Conservation (phyloP, 495 filamentous ascomycete genomes). For the Lasiosphaeris hirsuta region DNA sequence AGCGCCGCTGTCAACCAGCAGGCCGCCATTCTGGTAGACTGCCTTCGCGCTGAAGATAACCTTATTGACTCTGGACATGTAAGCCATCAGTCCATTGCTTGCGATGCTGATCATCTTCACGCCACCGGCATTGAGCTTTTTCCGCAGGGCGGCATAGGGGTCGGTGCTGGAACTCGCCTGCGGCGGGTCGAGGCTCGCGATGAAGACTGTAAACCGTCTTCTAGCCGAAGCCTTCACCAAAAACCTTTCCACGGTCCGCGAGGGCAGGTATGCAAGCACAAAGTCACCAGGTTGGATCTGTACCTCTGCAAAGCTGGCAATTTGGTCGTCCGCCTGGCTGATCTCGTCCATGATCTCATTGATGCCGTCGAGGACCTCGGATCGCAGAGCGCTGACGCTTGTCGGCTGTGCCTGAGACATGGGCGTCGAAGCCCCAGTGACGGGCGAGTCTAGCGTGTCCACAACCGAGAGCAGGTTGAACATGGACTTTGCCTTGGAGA, state of each 20-base stretch:
- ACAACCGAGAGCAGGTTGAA: conserved; percentile 67
- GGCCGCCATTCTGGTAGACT: conserved; percentile 79
- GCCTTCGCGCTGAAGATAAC: conserved; percentile 83
- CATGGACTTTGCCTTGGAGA: conserved; percentile 68
- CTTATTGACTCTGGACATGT: conserved; percentile 93
- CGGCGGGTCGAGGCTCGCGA: conserved; percentile 51
- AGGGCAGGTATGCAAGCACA: conserved; percentile 78
- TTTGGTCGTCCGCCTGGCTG: conserved; percentile 81
- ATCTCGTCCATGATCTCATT: conserved; percentile 90
- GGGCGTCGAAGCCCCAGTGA: conserved; percentile 47
- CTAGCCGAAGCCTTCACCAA: conserved; percentile 78
- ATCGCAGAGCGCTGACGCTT: conserved; percentile 61
- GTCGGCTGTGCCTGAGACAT: conserved; percentile 31
- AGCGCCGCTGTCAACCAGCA: conserved; percentile 76
- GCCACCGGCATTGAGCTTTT: conserved; percentile 69
- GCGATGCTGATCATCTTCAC: conserved; percentile 79
- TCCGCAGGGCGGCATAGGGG: conserved; percentile 57
- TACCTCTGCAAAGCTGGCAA: conserved; percentile 77
- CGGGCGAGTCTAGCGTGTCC: conserved; percentile 18
- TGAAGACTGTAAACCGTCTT: conserved; percentile 82
- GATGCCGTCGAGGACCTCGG: conserved; percentile 86
- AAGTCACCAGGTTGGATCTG: conserved; percentile 89
- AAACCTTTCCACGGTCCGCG: conserved; percentile 80
- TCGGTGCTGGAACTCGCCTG: conserved; percentile 44
- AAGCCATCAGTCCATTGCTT: conserved; percentile 79